Evolutionary conservation across 352 stramenopile species (phyloP).

Genomic region (Peronosclerospora sorghi): DNA sequence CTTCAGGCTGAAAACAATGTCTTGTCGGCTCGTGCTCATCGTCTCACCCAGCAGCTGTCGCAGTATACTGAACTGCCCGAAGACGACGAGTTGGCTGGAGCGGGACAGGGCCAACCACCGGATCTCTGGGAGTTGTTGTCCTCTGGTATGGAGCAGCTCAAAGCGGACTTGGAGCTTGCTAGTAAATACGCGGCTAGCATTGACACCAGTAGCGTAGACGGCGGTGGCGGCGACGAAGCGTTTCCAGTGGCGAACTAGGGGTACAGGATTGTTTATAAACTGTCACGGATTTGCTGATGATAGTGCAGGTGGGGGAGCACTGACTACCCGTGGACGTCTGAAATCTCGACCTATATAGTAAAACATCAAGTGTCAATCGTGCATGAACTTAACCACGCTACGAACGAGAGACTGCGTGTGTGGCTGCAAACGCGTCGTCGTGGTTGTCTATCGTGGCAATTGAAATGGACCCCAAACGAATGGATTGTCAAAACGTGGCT

Average conservation of each 20-base stretch:
- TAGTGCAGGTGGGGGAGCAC: constrained; percentile 9
- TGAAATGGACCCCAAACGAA: too few relatives aligned
- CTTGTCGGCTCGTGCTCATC: constrained; percentile 58
- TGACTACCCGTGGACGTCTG: constrained; percentile 1
- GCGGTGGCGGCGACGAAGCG: constrained; percentile 38
- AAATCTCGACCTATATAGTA: not conserved
- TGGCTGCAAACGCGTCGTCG: too few relatives aligned
- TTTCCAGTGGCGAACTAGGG: constrained; percentile 41
- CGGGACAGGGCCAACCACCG: constrained; percentile 42
- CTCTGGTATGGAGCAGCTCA: constrained; percentile 84
- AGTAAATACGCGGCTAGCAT: constrained; percentile 83
- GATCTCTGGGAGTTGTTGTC: constrained; percentile 81
- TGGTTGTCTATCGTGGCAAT: too few relatives aligned
- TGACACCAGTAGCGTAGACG: constrained; percentile 37
- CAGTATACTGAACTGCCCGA: constrained; percentile 76
- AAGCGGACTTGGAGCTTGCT: constrained; percentile 75
- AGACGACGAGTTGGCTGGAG: constrained; percentile 42
- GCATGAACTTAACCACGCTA: too few relatives aligned
- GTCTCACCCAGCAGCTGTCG: constrained; percentile 68
- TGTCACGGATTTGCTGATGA: constrained; percentile 14
- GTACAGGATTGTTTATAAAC: constrained; percentile 6
- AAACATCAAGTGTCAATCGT: too few relatives aligned
- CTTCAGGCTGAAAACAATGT: constrained; percentile 82
- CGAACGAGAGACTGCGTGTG: too few relatives aligned
- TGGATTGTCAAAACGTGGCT: too few relatives aligned